phyloP scores from a whole-genome alignment of 352 stramenopile species.

The Pythium brassicae region DNA sequence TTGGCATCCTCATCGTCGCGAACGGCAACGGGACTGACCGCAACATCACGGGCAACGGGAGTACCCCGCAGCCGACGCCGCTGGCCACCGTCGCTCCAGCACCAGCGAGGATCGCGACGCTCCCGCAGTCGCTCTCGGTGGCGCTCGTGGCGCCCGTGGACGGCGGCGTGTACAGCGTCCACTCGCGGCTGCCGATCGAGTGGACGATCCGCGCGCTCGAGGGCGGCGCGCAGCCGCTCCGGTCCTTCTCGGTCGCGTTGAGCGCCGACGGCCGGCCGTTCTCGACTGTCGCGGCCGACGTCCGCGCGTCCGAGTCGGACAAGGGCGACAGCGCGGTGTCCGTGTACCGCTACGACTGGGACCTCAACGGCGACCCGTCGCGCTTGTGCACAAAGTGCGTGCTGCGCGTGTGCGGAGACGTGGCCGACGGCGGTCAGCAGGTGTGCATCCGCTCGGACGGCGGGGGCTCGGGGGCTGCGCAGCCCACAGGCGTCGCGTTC shows the following conservation, averaged over 20 bases:
- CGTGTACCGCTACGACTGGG: conserved; percentile 43
- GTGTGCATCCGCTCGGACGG: conserved; percentile 55
- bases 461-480: conserved; percentile 5
- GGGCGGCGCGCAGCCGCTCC: conserved; percentile 17
- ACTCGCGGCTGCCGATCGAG: conserved; percentile 33
- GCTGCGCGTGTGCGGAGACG: conserved; percentile 32
- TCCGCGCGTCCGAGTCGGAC: conserved; percentile 9
- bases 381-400: conserved; percentile 42
- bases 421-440: conserved; percentile 7
- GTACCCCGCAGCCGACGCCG: no score
- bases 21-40: conserved; percentile 7
- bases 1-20: conserved; percentile 28
- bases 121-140: conserved; percentile 19
- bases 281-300: conserved; percentile 20
- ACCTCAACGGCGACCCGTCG: conserved; percentile 30
- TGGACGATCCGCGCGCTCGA: conserved; percentile 31
- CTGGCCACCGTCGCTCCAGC: background rate
- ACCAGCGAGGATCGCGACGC: background rate
- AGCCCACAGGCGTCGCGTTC: conserved; percentile 31
- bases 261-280: conserved; percentile 37
- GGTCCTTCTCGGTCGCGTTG: conserved; percentile 41
- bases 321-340: background rate
- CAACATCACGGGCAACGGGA: no score
- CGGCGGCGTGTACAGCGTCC: conserved; percentile 36
- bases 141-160: conserved; percentile 34